Conservation (phyloP, 371 early-diverging fungal species). For the Saksenaea vasiformis region DNA sequence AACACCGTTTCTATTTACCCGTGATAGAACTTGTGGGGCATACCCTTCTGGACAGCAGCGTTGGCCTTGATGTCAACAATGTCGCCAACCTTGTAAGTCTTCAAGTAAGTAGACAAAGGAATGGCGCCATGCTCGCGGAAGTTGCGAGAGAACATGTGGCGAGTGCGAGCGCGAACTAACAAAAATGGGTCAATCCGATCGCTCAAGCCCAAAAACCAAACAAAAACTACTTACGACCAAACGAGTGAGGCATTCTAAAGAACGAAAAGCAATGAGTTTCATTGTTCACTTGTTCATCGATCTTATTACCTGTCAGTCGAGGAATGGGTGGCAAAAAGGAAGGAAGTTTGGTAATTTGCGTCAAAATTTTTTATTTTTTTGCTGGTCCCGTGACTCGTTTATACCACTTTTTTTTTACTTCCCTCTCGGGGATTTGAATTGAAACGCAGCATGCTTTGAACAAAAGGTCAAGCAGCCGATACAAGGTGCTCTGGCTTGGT, state of each 20-base stretch:
- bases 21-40: slow-evolving; percentile 99
- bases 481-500: too few relatives aligned
- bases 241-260: slow-evolving; percentile 90
- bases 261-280: neutral
- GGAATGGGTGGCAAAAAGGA: slow-evolving; percentile 3
- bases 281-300: neutral
- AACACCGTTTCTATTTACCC: slow-evolving; percentile 63
- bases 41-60: slow-evolving; percentile 98
- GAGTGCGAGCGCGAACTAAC: slow-evolving; percentile 94
- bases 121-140: slow-evolving; percentile 95
- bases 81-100: slow-evolving; percentile 89
- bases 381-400: slow-evolving; percentile 2
- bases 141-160: slow-evolving; percentile 97
- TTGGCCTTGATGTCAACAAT: slow-evolving; percentile 47
- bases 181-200: slow-evolving; percentile 2
- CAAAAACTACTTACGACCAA: slow-evolving; percentile 66
- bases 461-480: too few relatives aligned
- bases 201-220: neutral
- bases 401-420: neutral
- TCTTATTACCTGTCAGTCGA: slow-evolving; percentile 2
- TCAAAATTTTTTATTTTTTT: slow-evolving; percentile 5
- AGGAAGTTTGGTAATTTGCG: neutral
- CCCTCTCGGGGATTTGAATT: too few relatives aligned
- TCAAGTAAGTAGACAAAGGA: slow-evolving; percentile 95
- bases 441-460: too few relatives aligned